Conservation (phyloP, 2,329 filamentous ascomycete species). For the Aspergillus fischeri region DNA sequence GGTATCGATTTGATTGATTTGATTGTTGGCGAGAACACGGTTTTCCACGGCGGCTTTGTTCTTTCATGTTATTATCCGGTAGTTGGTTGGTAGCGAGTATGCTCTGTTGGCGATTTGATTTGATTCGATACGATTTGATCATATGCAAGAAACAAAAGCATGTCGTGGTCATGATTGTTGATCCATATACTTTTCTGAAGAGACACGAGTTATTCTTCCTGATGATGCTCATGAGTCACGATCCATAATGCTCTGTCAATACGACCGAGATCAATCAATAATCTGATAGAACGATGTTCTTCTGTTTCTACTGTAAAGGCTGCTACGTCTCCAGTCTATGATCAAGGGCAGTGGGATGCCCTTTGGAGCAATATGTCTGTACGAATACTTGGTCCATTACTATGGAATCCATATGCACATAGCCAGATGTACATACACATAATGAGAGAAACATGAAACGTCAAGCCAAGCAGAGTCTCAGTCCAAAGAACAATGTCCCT, state of each 20-base stretch:
- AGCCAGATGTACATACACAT: slow-evolving; percentile 4
- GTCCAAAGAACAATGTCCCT: neutral
- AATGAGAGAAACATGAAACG: neutral
- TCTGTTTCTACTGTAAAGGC: neutral
- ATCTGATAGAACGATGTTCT: neutral
- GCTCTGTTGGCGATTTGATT: neutral
- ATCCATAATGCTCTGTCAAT: neutral
- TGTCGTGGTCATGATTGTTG: neutral
- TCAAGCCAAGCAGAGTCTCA: neutral
- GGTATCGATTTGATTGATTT: neutral
- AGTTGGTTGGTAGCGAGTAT: neutral
- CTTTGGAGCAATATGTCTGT: neutral
- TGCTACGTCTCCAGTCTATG: neutral
- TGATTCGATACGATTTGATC: too few relatives aligned
- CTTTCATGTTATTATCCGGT: neutral
- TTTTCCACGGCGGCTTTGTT: neutral
- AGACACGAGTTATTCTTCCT: neutral
- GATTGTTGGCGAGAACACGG: neutral
- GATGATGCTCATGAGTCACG: neutral
- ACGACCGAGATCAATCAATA: neutral
- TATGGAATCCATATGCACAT: neutral
- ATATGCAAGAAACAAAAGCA: neutral
- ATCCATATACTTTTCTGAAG: neutral
- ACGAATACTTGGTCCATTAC: neutral
- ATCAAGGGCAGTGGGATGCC: neutral